These are phyloP conservation scores for Fusarium humuli DNA, from an alignment of 2,329 filamentous ascomycete species.

Conservation along the genomic window DNA sequence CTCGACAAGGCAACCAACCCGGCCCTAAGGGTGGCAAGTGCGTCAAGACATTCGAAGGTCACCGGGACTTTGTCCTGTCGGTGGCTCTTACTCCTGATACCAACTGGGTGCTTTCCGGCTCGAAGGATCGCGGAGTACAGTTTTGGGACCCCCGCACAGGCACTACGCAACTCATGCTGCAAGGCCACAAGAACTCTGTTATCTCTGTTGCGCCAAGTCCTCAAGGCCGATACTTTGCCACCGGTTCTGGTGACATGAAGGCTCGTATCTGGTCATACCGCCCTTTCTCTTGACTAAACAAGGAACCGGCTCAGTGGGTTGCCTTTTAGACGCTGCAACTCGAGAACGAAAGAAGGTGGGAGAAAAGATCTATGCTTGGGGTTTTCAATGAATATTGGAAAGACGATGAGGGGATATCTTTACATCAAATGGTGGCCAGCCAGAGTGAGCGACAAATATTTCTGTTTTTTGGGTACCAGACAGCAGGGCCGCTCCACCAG, in stretches of 20 bases:
- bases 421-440: slow-evolving; percentile 25
- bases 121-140: slow-evolving; percentile 96
- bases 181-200: slow-evolving; percentile 98
- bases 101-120: slow-evolving; percentile 95
- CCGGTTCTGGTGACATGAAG: slow-evolving; percentile 96
- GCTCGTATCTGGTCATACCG: slow-evolving; percentile 95
- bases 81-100: slow-evolving; percentile 95
- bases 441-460: slow-evolving; percentile 37
- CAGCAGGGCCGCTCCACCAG: slow-evolving; percentile 27
- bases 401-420: slow-evolving; percentile 17
- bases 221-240: slow-evolving; percentile 88
- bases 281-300: slow-evolving; percentile 52
- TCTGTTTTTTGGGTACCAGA: slow-evolving; percentile 42
- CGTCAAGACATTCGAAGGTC: slow-evolving; percentile 95
- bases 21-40: slow-evolving; percentile 89
- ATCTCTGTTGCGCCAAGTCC: slow-evolving; percentile 97
- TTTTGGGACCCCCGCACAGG: slow-evolving; percentile 98
- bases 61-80: slow-evolving; percentile 96
- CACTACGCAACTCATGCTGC: slow-evolving; percentile 95
- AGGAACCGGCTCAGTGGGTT: slow-evolving; percentile 25
- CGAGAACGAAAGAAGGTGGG: slow-evolving; percentile 13
- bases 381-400: slow-evolving; percentile 27
- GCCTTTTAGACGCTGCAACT: slow-evolving; percentile 27
- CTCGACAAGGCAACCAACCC: slow-evolving; percentile 73
- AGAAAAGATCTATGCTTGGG: slow-evolving; percentile 16